Conservation (phyloP, 176 grass and related monocot species). For the Dendrocalamus sinicus region DNA sequence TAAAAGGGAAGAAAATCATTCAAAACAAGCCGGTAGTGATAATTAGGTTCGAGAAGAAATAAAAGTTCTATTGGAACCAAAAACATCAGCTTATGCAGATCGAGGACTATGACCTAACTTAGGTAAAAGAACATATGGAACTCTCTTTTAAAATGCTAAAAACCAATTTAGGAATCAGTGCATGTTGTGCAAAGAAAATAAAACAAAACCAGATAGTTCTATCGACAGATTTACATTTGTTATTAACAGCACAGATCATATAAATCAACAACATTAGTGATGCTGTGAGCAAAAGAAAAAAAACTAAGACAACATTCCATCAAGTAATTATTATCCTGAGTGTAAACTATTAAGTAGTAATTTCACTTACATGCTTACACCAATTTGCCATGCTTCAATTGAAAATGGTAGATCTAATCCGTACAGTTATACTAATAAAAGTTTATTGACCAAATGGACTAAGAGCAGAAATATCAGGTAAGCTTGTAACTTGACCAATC, state of each 20-base stretch:
- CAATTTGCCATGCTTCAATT: constrained; percentile 8
- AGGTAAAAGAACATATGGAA: constrained; percentile 26
- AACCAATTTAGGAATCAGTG: constrained; percentile 37
- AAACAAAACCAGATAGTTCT: constrained; percentile 1
- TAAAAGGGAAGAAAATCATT: constrained; percentile 45
- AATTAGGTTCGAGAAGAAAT: constrained; percentile 25
- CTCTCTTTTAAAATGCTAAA: not conserved
- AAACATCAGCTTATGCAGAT: not conserved
- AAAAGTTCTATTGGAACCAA: not conserved
- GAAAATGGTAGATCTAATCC: constrained; percentile 1
- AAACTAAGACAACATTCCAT: not conserved
- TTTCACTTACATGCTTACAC: not conserved
- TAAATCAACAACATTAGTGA: constrained; percentile 13
- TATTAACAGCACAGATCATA: not conserved
- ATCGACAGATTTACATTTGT: not conserved
- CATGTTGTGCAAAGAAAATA: not conserved
- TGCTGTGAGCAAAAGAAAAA: not conserved
- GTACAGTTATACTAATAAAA: constrained; percentile 14
- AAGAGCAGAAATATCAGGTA: constrained; percentile 17
- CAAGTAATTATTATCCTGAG: not conserved
- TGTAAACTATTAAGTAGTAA: constrained; percentile 9
- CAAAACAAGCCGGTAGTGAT: constrained; percentile 21
- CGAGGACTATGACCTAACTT: constrained; percentile 9
- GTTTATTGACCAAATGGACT: constrained; percentile 9
- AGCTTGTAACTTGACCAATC: constrained; percentile 19